phyloP scores from a whole-genome alignment of 1,284 basidiomycete species.

The Vanrija sp. region DNA sequence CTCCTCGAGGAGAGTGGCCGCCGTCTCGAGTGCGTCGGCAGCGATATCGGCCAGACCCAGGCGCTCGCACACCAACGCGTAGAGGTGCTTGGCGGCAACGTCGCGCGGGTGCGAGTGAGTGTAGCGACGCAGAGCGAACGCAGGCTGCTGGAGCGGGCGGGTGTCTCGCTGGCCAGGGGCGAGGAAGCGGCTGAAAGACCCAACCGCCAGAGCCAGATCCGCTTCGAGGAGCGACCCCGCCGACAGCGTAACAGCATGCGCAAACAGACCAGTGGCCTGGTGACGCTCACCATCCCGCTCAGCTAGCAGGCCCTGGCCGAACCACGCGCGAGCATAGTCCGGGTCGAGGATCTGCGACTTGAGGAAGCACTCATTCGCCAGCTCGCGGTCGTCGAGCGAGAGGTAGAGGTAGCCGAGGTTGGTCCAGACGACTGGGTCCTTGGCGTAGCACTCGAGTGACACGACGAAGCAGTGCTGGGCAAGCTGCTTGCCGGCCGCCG shows the following conservation, averaged over 20 bases:
- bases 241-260: conserved; percentile 73
- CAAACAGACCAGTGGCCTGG: conserved; percentile 69
- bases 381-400: conserved; percentile 70
- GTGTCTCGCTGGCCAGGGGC: conserved; percentile 13
- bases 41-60: conserved; percentile 69
- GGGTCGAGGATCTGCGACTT: conserved; percentile 89
- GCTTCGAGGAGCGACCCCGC: conserved; percentile 69
- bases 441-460: conserved; percentile 77
- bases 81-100: conserved; percentile 74
- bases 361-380: conserved; percentile 82
- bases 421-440: conserved; percentile 78
- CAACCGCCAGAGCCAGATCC: conserved; percentile 72
- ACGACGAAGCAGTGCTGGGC: conserved; percentile 92
- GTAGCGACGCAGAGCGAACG: conserved; percentile 76
- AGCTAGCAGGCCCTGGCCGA: conserved; percentile 85
- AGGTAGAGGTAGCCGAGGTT: conserved; percentile 88
- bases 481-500: conserved; percentile 35
- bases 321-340: conserved; percentile 85
- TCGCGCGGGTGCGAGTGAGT: conserved; percentile 65
- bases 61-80: conserved; percentile 79
- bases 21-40: conserved; percentile 58
- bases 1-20: conserved; percentile 69
- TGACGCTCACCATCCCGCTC: conserved; percentile 59
- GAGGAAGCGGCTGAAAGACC: conserved; percentile 57
- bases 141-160: conserved; percentile 59